These are phyloP conservation scores for Lactifluus piperatus DNA, from an alignment of 768 basidiomycete species.

Conservation along the genomic window DNA sequence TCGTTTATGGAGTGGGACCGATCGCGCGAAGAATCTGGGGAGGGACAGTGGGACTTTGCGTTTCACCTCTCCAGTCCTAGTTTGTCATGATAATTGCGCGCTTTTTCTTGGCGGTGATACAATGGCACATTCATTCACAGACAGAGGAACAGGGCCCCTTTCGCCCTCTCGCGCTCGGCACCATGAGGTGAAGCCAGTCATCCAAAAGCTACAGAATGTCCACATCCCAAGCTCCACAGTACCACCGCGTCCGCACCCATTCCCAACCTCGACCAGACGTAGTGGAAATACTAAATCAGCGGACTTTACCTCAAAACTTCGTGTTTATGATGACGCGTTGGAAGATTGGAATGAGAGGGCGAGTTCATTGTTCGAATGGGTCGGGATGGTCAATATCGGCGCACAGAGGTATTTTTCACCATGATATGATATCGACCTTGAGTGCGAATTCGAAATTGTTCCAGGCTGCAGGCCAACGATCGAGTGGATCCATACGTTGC, in stretches of 20 bases:
- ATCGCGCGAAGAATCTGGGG: conserved; percentile 13
- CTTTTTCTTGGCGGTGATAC: not conserved
- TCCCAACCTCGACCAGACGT: conserved; percentile 10
- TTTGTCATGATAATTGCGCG: not conserved
- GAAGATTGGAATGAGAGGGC: conserved; percentile 46
- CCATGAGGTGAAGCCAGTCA: conserved; percentile 22
- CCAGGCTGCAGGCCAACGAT: conserved; percentile 52
- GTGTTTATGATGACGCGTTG: conserved; percentile 29
- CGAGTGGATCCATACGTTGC: conserved; percentile 62
- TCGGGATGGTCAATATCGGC: conserved; percentile 58
- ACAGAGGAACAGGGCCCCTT: not conserved
- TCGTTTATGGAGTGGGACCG: conserved; percentile 13
- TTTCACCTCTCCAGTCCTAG: conserved; percentile 11
- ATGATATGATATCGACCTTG: not conserved
- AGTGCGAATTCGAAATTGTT: not conserved
- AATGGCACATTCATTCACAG: not conserved
- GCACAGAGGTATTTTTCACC: conserved; percentile 44
- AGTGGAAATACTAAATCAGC: not conserved
- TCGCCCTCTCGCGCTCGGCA: not conserved
- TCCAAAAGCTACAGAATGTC: conserved; percentile 28
- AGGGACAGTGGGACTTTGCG: conserved; percentile 19
- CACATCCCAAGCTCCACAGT: conserved; percentile 34
- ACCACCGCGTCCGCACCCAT: conserved; percentile 23
- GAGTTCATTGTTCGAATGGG: conserved; percentile 56
- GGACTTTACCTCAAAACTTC: not conserved